Evolutionary conservation across 306 rosid species (phyloP), one percentile per base, ranked within the genome.

Genomic region (Macrotyloma uniflorum): DNA sequence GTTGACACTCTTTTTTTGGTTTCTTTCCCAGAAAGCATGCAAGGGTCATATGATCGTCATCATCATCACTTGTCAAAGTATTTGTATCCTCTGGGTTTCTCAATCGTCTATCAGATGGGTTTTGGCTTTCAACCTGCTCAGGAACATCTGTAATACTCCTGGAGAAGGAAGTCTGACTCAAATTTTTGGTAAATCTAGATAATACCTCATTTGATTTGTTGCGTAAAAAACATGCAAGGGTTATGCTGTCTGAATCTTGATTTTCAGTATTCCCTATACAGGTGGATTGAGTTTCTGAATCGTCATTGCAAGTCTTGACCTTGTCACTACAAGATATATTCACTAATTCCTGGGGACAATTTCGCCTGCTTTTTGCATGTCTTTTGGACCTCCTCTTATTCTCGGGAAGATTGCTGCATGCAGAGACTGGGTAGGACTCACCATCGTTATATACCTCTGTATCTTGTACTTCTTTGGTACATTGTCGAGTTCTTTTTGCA

Each of bases 161-260:
- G 32, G 67, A 32, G 58, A 50, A 15, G 40, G 66, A 77, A 32
- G 58, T 58, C 64, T 62, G 71, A 46, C 67, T 57, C 50, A 5
- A 49, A 46, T 12, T 72, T 78, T 72, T 40, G 15, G 59, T 32
- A 74, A n/a, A 73, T 45, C 49, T 67, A 61, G 75, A 71, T 38
- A 49, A 84, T 85, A 67, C 79, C 84, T 90, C 87, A 85, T 81
- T 84, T 19, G 82, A 62, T 81, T 47, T 79, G 50, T 77, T 76
- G 30, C 6, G 71, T 65, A 69, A 26, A 80, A 50, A 80, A 77
- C 53, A 26, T 82, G 89, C 84, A 70, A 89, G 86, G 16, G 86
- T 68, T 6, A 57, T 16, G 33, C 79, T 71, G 26, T 85, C 88
- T 76, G 22, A 81, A 59, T 79, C 88, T 38, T 78, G 57, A 61